These are phyloP conservation scores for Fonsecaea nubica DNA, from an alignment of 2,329 filamentous ascomycete genomes.

Conservation along the genomic window DNA sequence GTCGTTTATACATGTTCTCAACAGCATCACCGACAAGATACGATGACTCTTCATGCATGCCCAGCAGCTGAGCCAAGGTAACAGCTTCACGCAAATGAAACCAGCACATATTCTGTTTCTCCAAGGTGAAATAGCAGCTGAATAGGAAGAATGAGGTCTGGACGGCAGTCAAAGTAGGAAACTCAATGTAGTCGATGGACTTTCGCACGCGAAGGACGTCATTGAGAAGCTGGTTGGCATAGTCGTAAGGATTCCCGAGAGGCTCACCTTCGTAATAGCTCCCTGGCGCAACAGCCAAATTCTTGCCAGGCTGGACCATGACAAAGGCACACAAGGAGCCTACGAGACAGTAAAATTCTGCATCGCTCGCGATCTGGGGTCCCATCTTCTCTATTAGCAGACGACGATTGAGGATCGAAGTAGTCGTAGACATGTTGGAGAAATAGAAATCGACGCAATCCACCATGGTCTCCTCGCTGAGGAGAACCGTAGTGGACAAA, in stretches of 20 bases:
- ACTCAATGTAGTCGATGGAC: conserved; percentile 50
- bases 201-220: conserved; percentile 61
- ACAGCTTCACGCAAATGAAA: conserved; percentile 78
- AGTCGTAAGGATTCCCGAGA: conserved; percentile 64
- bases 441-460: conserved; percentile 73
- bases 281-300: conserved; percentile 59
- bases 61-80: conserved; percentile 62
- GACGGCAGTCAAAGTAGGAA: conserved; percentile 49
- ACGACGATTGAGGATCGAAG: conserved; percentile 50
- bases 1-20: conserved; percentile 68
- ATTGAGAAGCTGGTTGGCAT: conserved; percentile 72
- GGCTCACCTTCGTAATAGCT: conserved; percentile 63
- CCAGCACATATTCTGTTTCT: conserved; percentile 78
- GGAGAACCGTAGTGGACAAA: conserved; percentile 64
- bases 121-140: conserved; percentile 72
- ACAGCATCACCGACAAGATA: conserved; percentile 66
- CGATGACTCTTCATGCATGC: conserved; percentile 52
- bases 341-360: conserved; percentile 54
- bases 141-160: conserved; percentile 83
- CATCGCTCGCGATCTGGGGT: conserved; percentile 46
- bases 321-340: conserved; percentile 52
- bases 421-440: conserved; percentile 59
- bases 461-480: conserved; percentile 69
- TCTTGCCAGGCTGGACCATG: conserved; percentile 53
- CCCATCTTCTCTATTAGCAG: conserved; percentile 46